Percentiles rank a stretch among this genome's conserved stretches.
Conservation (phyloP, 192 early-diverging fungal species). For the Backusella westeae region DNA sequence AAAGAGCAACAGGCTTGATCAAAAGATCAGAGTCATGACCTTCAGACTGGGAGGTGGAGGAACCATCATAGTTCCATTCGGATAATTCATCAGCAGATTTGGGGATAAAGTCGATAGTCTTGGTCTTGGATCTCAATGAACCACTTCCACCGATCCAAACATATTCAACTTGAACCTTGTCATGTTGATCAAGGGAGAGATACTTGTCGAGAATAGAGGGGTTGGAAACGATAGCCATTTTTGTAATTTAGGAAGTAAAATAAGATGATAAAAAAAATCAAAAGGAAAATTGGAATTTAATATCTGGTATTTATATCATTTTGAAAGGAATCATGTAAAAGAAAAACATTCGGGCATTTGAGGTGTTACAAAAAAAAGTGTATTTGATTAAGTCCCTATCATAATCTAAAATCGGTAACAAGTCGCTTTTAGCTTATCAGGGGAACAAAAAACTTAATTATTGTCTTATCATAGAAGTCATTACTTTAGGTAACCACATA, state of each 20-base stretch:
- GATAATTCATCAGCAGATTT: conserved; percentile 30
- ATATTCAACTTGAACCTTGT: conserved; percentile 48
- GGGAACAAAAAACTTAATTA: neutral
- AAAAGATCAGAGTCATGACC: conserved; percentile 57
- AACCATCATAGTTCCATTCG: conserved; percentile 61
- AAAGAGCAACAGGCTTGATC: conserved; percentile 46
- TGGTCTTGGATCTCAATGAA: conserved; percentile 49
- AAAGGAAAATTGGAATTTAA: neutral
- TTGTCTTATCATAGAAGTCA: neutral
- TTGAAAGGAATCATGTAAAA: neutral
- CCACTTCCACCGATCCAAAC: conserved; percentile 52
- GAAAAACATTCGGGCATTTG: neutral
- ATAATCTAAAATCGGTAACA: conserved; percentile 8
- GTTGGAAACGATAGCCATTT: conserved; percentile 33
- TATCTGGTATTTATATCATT: conserved; percentile 8
- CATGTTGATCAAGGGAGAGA: conserved; percentile 47
- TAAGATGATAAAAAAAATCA: neutral
- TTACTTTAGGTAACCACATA: conserved; percentile 3
- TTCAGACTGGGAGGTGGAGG: conserved; percentile 53
- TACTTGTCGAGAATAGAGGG: conserved; percentile 49
- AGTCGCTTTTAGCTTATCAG: neutral
- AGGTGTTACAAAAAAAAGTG: neutral
- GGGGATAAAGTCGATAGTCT: conserved; percentile 37
- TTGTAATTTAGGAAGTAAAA: neutral
- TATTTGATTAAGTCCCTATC: neutral